Percentiles rank a stretch among this genome's conserved stretches.
Conservation (phyloP, 2,329 filamentous ascomycete species). For the Botrytis fabae region DNA sequence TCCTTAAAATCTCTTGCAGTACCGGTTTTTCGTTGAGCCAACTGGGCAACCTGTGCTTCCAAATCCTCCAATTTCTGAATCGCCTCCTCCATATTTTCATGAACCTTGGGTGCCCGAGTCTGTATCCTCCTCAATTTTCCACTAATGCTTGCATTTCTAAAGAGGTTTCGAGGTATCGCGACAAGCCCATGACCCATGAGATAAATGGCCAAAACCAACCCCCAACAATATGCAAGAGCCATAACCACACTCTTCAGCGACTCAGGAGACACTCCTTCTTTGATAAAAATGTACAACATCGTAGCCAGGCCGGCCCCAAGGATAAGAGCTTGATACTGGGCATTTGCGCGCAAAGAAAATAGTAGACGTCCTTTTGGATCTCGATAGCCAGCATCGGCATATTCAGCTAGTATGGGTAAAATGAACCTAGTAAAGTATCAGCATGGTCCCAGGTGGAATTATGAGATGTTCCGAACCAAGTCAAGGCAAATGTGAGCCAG, state of each 20-base stretch:
- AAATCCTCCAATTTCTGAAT: slow-evolving; percentile 76
- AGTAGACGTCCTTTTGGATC: slow-evolving; percentile 77
- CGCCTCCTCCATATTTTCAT: slow-evolving; percentile 87
- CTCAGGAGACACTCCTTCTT: slow-evolving; percentile 69
- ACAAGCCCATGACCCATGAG: slow-evolving; percentile 97
- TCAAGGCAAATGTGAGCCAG: slow-evolving; percentile 94
- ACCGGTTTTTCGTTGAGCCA: slow-evolving; percentile 78
- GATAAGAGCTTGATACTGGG: slow-evolving; percentile 81
- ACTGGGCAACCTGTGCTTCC: slow-evolving; percentile 75
- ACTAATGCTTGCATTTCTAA: slow-evolving; percentile 76
- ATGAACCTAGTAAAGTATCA: slow-evolving; percentile 64
- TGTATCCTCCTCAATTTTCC: slow-evolving; percentile 75
- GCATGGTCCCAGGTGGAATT: neutral
- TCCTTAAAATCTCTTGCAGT: slow-evolving; percentile 75
- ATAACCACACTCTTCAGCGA: slow-evolving; percentile 84
- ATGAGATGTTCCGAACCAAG: slow-evolving; percentile 63
- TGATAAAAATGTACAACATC: slow-evolving; percentile 79
- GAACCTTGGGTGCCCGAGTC: slow-evolving; percentile 72
- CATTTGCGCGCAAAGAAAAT: slow-evolving; percentile 85
- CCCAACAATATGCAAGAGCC: slow-evolving; percentile 94
- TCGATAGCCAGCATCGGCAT: slow-evolving; percentile 89
- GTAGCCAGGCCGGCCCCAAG: slow-evolving; percentile 69
- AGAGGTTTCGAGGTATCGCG: slow-evolving; percentile 78
- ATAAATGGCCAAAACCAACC: slow-evolving; percentile 87
- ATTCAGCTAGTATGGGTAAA: slow-evolving; percentile 89